A percentile compares a stretch with the other conserved stretches of the same genome.
Evolutionary conservation across 768 basidiomycete genomes (phyloP).

Genomic region (Phlebiopsis flavidoalba): DNA sequence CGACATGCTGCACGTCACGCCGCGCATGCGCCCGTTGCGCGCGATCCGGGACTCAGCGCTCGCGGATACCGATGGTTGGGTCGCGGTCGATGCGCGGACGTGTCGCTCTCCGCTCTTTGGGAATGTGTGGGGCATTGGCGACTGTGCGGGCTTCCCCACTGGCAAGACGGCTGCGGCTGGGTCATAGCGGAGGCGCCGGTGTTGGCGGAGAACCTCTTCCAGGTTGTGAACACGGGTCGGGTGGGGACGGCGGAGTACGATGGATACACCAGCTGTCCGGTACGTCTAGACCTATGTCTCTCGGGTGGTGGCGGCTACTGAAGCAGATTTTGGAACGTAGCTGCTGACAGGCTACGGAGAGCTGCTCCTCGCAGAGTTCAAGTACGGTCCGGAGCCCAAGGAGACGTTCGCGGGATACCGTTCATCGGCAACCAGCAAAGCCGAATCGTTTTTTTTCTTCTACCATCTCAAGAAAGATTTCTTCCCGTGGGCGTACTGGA

Average conservation of each 20-base stretch:
- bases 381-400: slow-evolving; percentile 83
- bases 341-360: slow-evolving; percentile 78
- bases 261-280: slow-evolving; percentile 87
- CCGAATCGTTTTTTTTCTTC: slow-evolving; percentile 66
- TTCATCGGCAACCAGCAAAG: slow-evolving; percentile 68
- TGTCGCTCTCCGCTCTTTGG: slow-evolving; percentile 80
- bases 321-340: slow-evolving; percentile 29
- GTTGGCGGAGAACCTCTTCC: slow-evolving; percentile 82
- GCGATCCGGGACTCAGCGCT: slow-evolving; percentile 74
- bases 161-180: slow-evolving; percentile 93
- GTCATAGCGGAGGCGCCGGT: slow-evolving; percentile 90
- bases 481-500: slow-evolving; percentile 79
- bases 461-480: slow-evolving; percentile 85
- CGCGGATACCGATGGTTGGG: slow-evolving; percentile 86
- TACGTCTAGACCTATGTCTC: slow-evolving; percentile 31
- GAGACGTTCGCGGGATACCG: slow-evolving; percentile 62
- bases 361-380: slow-evolving; percentile 89
- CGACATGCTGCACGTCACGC: slow-evolving; percentile 78
- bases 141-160: slow-evolving; percentile 87
- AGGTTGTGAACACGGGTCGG: slow-evolving; percentile 67
- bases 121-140: slow-evolving; percentile 91
- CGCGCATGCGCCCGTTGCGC: slow-evolving; percentile 89
- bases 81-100: slow-evolving; percentile 76
- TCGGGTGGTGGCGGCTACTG: not conserved
- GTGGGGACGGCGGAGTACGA: slow-evolving; percentile 71